A percentile compares a stretch with the other conserved stretches of the same genome.
These are phyloP conservation scores for Ophiostoma montium DNA, from an alignment of 2,329 filamentous ascomycete species.

Conservation along the genomic window DNA sequence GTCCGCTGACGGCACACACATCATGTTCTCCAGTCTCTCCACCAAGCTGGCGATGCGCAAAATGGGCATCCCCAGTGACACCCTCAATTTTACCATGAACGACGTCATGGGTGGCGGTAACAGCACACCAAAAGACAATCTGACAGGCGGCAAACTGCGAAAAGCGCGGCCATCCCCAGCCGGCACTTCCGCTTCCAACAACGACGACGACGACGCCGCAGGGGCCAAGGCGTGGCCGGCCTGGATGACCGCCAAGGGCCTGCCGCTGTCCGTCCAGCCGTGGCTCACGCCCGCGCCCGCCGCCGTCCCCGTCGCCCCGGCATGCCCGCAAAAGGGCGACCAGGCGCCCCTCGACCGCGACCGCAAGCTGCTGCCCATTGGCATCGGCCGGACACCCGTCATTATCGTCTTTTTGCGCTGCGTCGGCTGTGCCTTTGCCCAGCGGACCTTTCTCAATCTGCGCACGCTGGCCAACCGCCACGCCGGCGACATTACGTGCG, in stretches of 20 bases:
- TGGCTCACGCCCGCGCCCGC: conserved; percentile 39
- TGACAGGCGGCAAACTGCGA: conserved; percentile 15
- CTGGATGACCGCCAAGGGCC: conserved; percentile 35
- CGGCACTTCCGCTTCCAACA: conserved; percentile 17
- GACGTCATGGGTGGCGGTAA: conserved; percentile 20
- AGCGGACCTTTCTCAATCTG: conserved; percentile 42
- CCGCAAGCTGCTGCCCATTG: conserved; percentile 29
- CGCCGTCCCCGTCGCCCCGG: conserved; percentile 29
- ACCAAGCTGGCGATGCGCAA: conserved; percentile 46
- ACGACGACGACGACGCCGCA: conserved; percentile 16
- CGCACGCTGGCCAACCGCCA: conserved; percentile 40
- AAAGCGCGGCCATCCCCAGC: conserved; percentile 14
- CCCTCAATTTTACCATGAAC: conserved; percentile 28
- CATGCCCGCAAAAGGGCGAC: conserved; percentile 33
- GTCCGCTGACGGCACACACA: too few relatives aligned
- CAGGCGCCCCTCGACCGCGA: conserved; percentile 33
- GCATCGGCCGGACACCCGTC: conserved; percentile 26
- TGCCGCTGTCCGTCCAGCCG: conserved; percentile 37
- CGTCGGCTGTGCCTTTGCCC: conserved; percentile 42
- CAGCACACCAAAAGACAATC: not conserved
- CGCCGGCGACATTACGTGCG: conserved; percentile 33
- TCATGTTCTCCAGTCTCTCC: conserved; percentile 43
- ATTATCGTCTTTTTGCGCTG: conserved; percentile 40
- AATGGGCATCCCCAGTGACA: conserved; percentile 37
- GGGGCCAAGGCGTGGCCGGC: conserved; percentile 22